Evolutionary conservation across 805 yeast genomes (phyloP), one percentile per base, ranked within the genome.

Genomic region (Hanseniaspora pseudoguilliermondii): DNA sequence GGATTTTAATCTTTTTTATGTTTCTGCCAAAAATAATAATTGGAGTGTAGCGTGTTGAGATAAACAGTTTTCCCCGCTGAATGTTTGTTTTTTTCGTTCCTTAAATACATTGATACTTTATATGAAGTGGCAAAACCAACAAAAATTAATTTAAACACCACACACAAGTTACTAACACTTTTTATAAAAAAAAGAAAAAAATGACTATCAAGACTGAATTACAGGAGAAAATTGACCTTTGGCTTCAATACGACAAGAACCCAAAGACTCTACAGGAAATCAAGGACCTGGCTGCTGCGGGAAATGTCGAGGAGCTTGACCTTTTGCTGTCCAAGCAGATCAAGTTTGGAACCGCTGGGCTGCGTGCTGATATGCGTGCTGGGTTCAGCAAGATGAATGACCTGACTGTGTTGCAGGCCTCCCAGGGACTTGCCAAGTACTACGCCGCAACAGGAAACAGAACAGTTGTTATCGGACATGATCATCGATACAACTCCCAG

Each of bases 341-440:
- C 29, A 71, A 81, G 13, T 91, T 91, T 68, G 97, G 97, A 0
- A 91, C 97, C 0, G 96, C 97, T 2, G 97, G 97, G 0, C 76
- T 93, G 49, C 73, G 98, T 29, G 79, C 95, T 1, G 71, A 75
- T 23, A 89, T 93, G 96, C 90, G 82, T 59, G 88, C 96, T 0
- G 97, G 98, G 0, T 89, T 86, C 65, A 77, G 80, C 53, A 78
- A 89, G 61, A 85, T 93, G 91, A 91, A 93, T 67, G 84, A 83
- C 59, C 83, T 91, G 18, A 88, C 96, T 0, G 84, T 91, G 1
- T 64, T 87, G 47, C 97, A 91, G 70, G 90, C 97, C 0, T 81
- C 96, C 0, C 95, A 88, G 62, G 95, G 95, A 1, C 68, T 86
- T 20, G 81, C 87, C 0, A 66, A 67, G 49, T 83, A 83, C 58